Evolutionary conservation across 2,329 filamentous ascomycete species (phyloP).

Genomic region (Xylaria sp.): DNA sequence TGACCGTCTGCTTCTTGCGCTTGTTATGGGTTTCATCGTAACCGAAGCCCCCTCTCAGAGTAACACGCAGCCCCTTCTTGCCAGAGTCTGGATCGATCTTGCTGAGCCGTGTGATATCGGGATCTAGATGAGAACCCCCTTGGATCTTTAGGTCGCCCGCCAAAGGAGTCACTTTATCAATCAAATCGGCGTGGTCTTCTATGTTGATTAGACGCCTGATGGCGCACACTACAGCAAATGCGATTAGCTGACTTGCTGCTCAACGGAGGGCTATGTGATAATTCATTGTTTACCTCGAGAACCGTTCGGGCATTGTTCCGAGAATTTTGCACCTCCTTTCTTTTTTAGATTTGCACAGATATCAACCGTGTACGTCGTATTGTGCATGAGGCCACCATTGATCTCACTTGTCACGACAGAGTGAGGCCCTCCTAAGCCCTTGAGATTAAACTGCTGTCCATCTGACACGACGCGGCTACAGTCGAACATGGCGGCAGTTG

Average conservation of each 20-base stretch:
- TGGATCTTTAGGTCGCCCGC: slow-evolving; percentile 73
- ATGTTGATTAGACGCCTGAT: slow-evolving; percentile 69
- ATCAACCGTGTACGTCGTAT: slow-evolving; percentile 85
- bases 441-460: slow-evolving; percentile 71
- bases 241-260: slow-evolving; percentile 8
- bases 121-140: slow-evolving; percentile 71
- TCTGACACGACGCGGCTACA: slow-evolving; percentile 72
- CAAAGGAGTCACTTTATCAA: slow-evolving; percentile 74
- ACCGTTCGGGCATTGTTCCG: slow-evolving; percentile 73
- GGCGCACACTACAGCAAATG: slow-evolving; percentile 73
- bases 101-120: slow-evolving; percentile 73
- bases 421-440: slow-evolving; percentile 72
- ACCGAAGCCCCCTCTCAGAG: slow-evolving; percentile 70
- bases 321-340: slow-evolving; percentile 64
- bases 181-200: slow-evolving; percentile 52
- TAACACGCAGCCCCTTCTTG: slow-evolving; percentile 77
- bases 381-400: slow-evolving; percentile 66
- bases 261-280: background rate
- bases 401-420: slow-evolving; percentile 71
- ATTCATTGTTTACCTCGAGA: slow-evolving; percentile 69
- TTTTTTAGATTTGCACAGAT: slow-evolving; percentile 76
- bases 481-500: slow-evolving; percentile 63
- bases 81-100: slow-evolving; percentile 72
- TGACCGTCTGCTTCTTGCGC: slow-evolving; percentile 76
- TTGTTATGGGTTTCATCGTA: slow-evolving; percentile 57